Conservation (phyloP, 1,284 basidiomycete species). For the Ustilago shanxiensis region DNA sequence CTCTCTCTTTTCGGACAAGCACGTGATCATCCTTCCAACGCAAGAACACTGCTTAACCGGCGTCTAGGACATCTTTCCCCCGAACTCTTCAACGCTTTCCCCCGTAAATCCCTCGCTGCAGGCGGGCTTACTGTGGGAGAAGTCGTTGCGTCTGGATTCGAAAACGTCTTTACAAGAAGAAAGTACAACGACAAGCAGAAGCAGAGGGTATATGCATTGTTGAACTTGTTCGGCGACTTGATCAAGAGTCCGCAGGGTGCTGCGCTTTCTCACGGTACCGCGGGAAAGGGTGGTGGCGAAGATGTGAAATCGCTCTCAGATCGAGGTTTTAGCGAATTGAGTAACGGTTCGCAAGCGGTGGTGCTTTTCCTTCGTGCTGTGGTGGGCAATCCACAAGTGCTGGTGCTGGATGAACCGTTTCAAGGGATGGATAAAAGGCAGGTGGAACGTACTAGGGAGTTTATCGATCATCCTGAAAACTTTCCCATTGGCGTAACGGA, state of each 20-base stretch:
- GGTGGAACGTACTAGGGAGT: constrained; percentile 46
- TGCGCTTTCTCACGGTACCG: background rate
- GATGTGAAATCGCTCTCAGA: constrained; percentile 27
- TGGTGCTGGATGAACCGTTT: constrained; percentile 69
- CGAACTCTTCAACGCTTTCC: constrained; percentile 91
- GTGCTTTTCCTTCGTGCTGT: constrained; percentile 64
- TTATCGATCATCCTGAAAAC: constrained; percentile 43
- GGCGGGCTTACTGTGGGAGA: constrained; percentile 64
- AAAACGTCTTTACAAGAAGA: constrained; percentile 59
- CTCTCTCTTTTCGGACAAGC: constrained; percentile 57
- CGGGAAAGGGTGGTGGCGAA: background rate
- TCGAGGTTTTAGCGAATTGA: constrained; percentile 39
- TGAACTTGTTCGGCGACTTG: constrained; percentile 51
- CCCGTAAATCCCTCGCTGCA: constrained; percentile 69
- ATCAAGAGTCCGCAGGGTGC: constrained; percentile 25
- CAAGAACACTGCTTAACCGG: constrained; percentile 50
- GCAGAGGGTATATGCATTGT: constrained; percentile 32
- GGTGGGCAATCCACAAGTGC: constrained; percentile 56
- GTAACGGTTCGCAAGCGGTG: constrained; percentile 62
- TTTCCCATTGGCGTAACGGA: constrained; percentile 19
- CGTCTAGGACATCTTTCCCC: constrained; percentile 82
- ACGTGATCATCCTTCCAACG: constrained; percentile 60
- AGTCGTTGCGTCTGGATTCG: constrained; percentile 61
- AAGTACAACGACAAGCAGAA: constrained; percentile 27
- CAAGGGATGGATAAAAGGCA: constrained; percentile 65